phyloP scores from a whole-genome alignment of 2,329 filamentous ascomycete genomes.

The Aaosphaeria pasadenensis region DNA sequence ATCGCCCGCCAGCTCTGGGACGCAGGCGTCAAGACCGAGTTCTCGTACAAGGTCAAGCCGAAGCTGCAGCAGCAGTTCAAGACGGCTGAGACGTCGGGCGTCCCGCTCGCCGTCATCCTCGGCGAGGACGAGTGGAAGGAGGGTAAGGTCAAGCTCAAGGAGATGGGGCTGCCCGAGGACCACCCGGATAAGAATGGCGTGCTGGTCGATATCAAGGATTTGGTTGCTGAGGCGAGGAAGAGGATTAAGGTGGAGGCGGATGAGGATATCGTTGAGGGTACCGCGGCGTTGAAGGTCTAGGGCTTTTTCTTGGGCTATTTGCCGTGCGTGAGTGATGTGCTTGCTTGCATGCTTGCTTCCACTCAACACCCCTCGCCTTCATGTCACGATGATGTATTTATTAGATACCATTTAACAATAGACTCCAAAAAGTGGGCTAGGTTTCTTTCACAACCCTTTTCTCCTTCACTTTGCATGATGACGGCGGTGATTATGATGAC shows the following conservation, averaged over 20 bases:
- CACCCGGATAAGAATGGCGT: slow-evolving; percentile 90
- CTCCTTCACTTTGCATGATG: no score
- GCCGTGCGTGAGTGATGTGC: no score
- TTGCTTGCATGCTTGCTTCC: no score
- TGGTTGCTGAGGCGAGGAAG: slow-evolving; percentile 62
- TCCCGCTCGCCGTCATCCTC: slow-evolving; percentile 84
- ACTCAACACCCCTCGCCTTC: no score
- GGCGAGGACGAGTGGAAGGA: slow-evolving; percentile 84
- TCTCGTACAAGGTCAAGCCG: slow-evolving; percentile 84
- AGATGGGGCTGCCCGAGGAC: slow-evolving; percentile 72
- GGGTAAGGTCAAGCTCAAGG: slow-evolving; percentile 81
- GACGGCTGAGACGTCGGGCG: slow-evolving; percentile 72
- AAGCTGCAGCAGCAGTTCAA: slow-evolving; percentile 90
- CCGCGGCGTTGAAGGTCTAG: no score
- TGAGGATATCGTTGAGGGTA: no score
- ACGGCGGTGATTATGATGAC: no score
- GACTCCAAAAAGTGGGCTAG: no score
- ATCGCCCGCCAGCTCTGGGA: slow-evolving; percentile 78
- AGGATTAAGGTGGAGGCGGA: slow-evolving; percentile 32
- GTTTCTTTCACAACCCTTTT: no score
- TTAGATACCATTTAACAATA: no score
- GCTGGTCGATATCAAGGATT: slow-evolving; percentile 61
- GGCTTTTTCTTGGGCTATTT: no score
- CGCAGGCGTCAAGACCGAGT: slow-evolving; percentile 88
- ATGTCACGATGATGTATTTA: no score